These are phyloP conservation scores for Zygoascus flipseniorum DNA, from an alignment of 805 yeast species.

Conservation along the genomic window DNA sequence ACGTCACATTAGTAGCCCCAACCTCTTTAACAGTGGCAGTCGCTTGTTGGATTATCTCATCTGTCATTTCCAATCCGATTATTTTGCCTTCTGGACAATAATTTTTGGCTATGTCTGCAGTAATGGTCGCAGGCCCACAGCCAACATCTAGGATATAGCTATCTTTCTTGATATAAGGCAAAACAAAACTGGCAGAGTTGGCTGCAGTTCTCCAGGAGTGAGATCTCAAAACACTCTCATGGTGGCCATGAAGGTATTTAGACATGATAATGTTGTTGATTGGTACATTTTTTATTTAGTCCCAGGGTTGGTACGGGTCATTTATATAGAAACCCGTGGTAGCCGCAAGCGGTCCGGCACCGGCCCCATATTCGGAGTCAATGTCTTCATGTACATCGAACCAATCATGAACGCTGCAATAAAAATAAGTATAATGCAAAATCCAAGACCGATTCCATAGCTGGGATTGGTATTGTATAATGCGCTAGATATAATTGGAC, in stretches of 20 bases:
- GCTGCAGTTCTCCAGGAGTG: constrained; percentile 32
- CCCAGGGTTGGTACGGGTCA: too few relatives aligned
- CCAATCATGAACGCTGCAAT: too few relatives aligned
- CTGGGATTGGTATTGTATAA: neutral
- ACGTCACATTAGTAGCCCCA: constrained; percentile 19
- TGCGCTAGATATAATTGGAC: neutral
- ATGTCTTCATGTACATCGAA: too few relatives aligned
- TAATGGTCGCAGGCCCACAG: constrained; percentile 37
- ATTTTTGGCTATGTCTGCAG: constrained; percentile 27
- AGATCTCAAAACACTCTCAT: constrained; percentile 20
- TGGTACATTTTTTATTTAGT: neutral
- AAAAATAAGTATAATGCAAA: neutral
- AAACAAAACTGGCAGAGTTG: constrained; percentile 24
- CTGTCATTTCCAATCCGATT: constrained; percentile 30
- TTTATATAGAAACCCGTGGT: neutral
- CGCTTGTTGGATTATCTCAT: constrained; percentile 27
- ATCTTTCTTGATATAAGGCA: constrained; percentile 24
- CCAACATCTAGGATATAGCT: constrained; percentile 34
- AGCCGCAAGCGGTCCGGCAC: neutral
- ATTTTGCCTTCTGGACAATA: constrained; percentile 26
- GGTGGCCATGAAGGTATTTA: constrained; percentile 20
- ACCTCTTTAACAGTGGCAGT: constrained; percentile 10
- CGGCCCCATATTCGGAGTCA: too few relatives aligned
- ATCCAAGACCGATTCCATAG: neutral
- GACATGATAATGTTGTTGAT: neutral